Evolutionary conservation across 1,139 yeast species (phyloP).

Genomic region (Williopsis jadinii): DNA sequence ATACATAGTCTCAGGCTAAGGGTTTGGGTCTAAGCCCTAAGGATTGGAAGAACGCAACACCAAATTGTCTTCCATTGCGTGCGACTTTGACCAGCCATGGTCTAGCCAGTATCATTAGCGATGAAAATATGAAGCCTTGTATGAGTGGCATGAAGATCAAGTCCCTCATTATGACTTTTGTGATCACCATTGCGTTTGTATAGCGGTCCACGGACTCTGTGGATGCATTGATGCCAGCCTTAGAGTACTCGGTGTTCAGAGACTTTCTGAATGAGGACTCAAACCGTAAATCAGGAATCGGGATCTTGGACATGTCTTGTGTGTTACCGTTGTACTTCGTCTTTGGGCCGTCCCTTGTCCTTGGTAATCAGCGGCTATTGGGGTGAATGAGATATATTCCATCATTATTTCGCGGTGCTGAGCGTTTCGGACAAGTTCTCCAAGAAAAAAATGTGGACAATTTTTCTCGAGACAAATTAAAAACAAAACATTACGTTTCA

Average conservation of each 20-base stretch:
- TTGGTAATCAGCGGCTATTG: too few relatives aligned
- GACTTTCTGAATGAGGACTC: conserved; percentile 50
- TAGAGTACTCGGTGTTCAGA: conserved; percentile 23
- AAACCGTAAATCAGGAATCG: conserved; percentile 61
- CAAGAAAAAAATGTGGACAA: too few relatives aligned
- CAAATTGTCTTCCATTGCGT: conserved; percentile 22
- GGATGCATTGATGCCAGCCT: not conserved
- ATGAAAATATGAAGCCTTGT: conserved; percentile 48
- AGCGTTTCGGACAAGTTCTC: too few relatives aligned
- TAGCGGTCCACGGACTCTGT: not conserved
- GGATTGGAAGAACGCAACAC: conserved; percentile 12
- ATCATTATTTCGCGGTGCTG: too few relatives aligned
- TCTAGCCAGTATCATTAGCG: conserved; percentile 30
- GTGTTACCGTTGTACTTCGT: not conserved
- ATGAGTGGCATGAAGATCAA: conserved; percentile 62
- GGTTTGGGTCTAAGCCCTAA: conserved; percentile 8
- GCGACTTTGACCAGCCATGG: conserved; percentile 33
- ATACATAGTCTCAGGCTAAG: too few relatives aligned
- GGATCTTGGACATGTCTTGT: conserved; percentile 16
- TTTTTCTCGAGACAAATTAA: too few relatives aligned
- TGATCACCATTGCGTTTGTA: conserved; percentile 37
- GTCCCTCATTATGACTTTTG: conserved; percentile 54
- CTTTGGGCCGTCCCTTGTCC: too few relatives aligned
- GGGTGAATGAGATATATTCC: too few relatives aligned
- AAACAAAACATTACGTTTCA: too few relatives aligned